These are phyloP conservation scores for Hordeum marinum DNA, from an alignment of 176 grass and related monocot genomes.

Conservation along the genomic window DNA sequence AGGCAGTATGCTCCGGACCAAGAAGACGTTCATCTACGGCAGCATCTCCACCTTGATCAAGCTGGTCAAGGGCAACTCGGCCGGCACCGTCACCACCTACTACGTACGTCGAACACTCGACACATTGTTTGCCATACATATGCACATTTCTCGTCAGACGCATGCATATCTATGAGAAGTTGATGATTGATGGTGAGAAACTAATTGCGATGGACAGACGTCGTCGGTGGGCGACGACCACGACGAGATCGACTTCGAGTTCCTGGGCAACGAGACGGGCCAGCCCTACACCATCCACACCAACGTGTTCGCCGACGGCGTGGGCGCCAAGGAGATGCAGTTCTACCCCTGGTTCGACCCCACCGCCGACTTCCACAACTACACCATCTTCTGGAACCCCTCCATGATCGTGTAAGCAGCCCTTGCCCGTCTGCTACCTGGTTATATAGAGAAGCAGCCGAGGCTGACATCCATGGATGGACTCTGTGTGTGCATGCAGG, in stretches of 20 bases:
- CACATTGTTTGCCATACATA: background rate
- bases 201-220: background rate
- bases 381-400: constrained; percentile 84
- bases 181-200: background rate
- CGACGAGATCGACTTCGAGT: constrained; percentile 88
- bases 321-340: constrained; percentile 52
- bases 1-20: constrained; percentile 44
- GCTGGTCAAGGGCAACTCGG: constrained; percentile 50
- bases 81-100: constrained; percentile 62
- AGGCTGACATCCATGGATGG: background rate
- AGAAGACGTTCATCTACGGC: constrained; percentile 56
- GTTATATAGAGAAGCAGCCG: too few species aligned
- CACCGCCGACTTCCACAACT: constrained; percentile 69
- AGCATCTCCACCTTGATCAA: constrained; percentile 54
- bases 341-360: constrained; percentile 80
- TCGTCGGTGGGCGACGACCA: constrained; percentile 42
- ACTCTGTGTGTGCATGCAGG: background rate
- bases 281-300: constrained; percentile 84
- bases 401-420: constrained; percentile 60
- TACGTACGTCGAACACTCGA: constrained; percentile 75
- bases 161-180: background rate
- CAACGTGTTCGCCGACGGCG: constrained; percentile 59
- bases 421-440: too few species aligned
- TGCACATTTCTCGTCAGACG: background rate
- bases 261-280: constrained; percentile 62